Base-by-base conservation (phyloP, 2,329 filamentous ascomycete genomes). In the Elsinoe batatas region DNA sequence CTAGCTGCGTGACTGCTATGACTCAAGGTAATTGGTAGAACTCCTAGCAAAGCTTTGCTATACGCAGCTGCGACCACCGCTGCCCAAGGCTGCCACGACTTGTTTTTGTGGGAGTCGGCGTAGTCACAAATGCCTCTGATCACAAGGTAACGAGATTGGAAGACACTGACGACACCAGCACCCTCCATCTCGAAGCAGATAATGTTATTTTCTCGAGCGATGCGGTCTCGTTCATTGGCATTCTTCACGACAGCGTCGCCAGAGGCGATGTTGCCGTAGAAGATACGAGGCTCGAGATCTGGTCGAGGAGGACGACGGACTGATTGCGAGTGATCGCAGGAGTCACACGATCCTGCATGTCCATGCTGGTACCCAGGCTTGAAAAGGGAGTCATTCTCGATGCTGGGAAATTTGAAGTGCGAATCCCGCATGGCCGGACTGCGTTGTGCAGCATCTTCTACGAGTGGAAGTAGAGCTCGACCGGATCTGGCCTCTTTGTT, bases 261-360 rank as follows among this genome's bases (percentile, higher is more conserved):
- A 1, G 70, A 74, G 3, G 65, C 73, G 1, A 75, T 65, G 0
- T 58, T 53, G 0, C 73, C 73, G 32, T 74, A 61, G 43, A 72
- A 68, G 0, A 75, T 18, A 12, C 15, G 42, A 18, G 42, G 42
- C 17, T 44, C 22, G 7, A 26, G 12, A 26, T 18, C 18, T 3
- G 6, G 5, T n/a, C 42, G 17, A 22, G 12, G 18, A 8, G 10
- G 22, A 12, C 42, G 42, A n/a, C 12, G 13, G 1, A 5, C n/a
- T 6, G 13, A 7, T 8, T 12, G 15, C 18, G 15, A 12, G 2
- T 11, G 42, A 11, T 44, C 42, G 26, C 42, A 44, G n/a, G 11
- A 26, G 18, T 12, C 2, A 30, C 42, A 44, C 7, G 15, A 12
- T 22, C 13, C 18, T 15, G 13, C 10, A n/a, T 22, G 10, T n/a